Percentiles rank a stretch among this genome's conserved stretches.
Evolutionary conservation across 495 filamentous ascomycete genomes (phyloP).

Genomic region (Penicillium herquei): DNA sequence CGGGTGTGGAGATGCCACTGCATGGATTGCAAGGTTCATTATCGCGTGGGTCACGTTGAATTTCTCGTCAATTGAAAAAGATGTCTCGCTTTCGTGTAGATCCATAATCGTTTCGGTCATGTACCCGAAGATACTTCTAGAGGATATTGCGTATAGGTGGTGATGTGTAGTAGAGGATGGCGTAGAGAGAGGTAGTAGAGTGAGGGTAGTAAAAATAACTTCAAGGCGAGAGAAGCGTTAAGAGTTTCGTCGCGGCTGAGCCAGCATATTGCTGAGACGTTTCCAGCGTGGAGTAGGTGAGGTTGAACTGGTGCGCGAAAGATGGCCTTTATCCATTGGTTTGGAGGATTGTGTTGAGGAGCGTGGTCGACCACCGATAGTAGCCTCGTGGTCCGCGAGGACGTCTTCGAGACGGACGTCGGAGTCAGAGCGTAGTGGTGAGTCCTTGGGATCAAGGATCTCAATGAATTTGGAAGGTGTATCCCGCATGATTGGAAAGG

Average conservation of each 20-base stretch:
- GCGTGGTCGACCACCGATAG: conserved; percentile 36
- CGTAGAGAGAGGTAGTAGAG: neutral
- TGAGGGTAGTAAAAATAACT: neutral
- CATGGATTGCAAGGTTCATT: neutral
- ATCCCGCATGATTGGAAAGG: conserved; percentile 30
- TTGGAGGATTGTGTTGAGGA: conserved; percentile 40
- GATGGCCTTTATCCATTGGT: conserved; percentile 29
- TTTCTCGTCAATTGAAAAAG: neutral
- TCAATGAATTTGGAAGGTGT: conserved; percentile 48
- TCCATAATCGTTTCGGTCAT: conserved; percentile 19
- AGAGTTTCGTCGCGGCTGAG: conserved; percentile 27
- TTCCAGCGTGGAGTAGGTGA: conserved; percentile 43
- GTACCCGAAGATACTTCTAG: neutral
- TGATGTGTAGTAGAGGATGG: neutral
- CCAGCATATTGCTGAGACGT: conserved; percentile 38
- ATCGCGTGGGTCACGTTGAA: neutral
- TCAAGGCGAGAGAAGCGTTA: conserved; percentile 2
- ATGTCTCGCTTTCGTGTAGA: conserved; percentile 8
- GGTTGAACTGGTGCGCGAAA: conserved; percentile 22
- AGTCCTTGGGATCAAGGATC: conserved; percentile 43
- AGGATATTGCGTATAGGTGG: neutral
- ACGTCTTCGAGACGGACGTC: conserved; percentile 51
- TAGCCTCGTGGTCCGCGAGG: conserved; percentile 46
- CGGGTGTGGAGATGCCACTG: neutral
- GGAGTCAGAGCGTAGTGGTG: conserved; percentile 33